phyloP scores from a whole-genome alignment of 352 stramenopile species.

The Albugo candida region DNA sequence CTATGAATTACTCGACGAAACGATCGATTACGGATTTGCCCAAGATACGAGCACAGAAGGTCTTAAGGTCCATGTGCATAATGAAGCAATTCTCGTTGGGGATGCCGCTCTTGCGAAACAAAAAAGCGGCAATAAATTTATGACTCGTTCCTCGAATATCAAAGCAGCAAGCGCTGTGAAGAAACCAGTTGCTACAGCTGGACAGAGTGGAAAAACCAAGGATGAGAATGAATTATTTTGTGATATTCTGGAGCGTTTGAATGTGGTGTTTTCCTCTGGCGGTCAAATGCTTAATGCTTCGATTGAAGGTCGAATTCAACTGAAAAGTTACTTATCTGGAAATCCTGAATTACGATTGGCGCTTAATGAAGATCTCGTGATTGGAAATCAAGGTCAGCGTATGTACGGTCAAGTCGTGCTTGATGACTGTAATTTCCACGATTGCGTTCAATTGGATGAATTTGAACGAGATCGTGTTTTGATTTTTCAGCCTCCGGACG shows the following conservation, averaged over 20 bases:
- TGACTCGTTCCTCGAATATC: constrained; percentile 54
- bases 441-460: constrained; percentile 94
- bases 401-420: constrained; percentile 86
- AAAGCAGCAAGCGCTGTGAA: constrained; percentile 74
- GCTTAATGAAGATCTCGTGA: constrained; percentile 94
- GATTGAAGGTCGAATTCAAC: constrained; percentile 95
- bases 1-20: constrained; percentile 98
- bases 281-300: constrained; percentile 95
- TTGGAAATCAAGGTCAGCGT: constrained; percentile 68
- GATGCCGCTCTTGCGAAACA: constrained; percentile 53
- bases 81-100: constrained; percentile 93
- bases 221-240: constrained; percentile 98
- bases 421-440: constrained; percentile 98
- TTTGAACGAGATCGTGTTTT: constrained; percentile 81
- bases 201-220: constrained; percentile 58
- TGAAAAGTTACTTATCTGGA: constrained; percentile 97
- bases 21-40: constrained; percentile 96
- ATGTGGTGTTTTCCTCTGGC: constrained; percentile 92
- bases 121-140: constrained; percentile 84
- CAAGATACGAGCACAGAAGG: constrained; percentile 95
- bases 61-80: constrained; percentile 96
- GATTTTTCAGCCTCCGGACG: constrained; percentile 69
- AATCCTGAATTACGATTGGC: constrained; percentile 92
- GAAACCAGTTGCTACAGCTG: constrained; percentile 60
- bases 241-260: constrained; percentile 96